These are phyloP conservation scores for Coprinopsis strossmayeri DNA, from an alignment of 768 basidiomycete genomes.

Conservation along the genomic window DNA sequence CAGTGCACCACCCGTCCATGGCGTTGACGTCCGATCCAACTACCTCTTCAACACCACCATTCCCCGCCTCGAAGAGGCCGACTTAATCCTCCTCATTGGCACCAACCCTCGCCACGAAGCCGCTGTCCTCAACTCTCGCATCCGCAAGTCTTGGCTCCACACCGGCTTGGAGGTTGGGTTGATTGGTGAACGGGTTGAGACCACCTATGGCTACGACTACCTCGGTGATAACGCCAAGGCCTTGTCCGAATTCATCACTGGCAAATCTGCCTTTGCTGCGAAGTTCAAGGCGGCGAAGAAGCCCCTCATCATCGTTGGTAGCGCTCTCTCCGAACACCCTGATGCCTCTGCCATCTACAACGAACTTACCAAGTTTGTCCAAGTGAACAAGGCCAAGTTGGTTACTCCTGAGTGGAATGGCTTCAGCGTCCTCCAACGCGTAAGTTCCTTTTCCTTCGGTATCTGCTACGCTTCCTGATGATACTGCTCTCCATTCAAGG, in stretches of 20 bases:
- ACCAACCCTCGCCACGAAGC: constrained; percentile 98
- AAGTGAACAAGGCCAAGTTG: constrained; percentile 67
- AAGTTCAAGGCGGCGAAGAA: constrained; percentile 88
- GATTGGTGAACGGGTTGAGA: constrained; percentile 87
- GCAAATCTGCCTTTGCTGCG: constrained; percentile 73
- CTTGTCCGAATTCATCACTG: constrained; percentile 68
- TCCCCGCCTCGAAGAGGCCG: constrained; percentile 84
- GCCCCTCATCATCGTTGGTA: constrained; percentile 91
- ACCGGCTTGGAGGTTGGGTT: constrained; percentile 80
- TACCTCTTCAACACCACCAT: constrained; percentile 96
- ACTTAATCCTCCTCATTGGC: constrained; percentile 88
- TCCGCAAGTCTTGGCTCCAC: constrained; percentile 92
- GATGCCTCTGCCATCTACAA: constrained; percentile 78
- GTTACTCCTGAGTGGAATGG: constrained; percentile 94
- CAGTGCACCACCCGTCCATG: constrained; percentile 60
- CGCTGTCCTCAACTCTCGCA: constrained; percentile 93
- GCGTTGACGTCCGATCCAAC: constrained; percentile 89
- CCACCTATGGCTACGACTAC: constrained; percentile 90
- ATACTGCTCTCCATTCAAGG: constrained; percentile 33
- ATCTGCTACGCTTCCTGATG: constrained; percentile 1
- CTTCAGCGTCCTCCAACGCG: constrained; percentile 87
- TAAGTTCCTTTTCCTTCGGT: constrained; percentile 30
- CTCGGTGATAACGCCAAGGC: constrained; percentile 74
- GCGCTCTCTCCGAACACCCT: constrained; percentile 75
- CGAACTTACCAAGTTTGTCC: constrained; percentile 71